Base-by-base conservation (phyloP, 2,329 filamentous ascomycete species). In the Aspergillus sp. region DNA sequence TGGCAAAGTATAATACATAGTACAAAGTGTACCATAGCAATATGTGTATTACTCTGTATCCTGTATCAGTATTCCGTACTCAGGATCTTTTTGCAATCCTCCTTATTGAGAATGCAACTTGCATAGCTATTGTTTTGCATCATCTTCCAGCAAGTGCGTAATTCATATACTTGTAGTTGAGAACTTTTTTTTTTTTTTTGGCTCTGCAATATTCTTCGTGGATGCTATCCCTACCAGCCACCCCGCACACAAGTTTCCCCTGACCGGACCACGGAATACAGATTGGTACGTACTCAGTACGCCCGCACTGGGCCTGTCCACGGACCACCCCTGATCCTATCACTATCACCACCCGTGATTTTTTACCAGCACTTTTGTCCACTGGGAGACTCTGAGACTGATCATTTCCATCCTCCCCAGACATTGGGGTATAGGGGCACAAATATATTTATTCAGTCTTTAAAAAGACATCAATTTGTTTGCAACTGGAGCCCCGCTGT, bases 271-370 rank as follows among this genome's bases (percentile, higher is more conserved):
- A 39, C 33, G 13, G 33, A 41, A 7, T 41, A 19, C 35, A 15
- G 22, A 27, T 25, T 27, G 20, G 41, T 43, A 43, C 41, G 41
- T 39, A 19, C 17, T 19, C 17, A 19, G 17, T 19, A 39, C 37
- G 9, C 3, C 17, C 19, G 19, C 17, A 19, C 22, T 38, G 20
- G 22, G 22, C 23, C 41, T 43, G 41, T 43, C 22, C 41, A 43
- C 41, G 41, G 41, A 27, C 41, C 41, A 43, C 23, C 41, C 41
- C 41, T 43, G 41, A 43, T 43, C 41, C 37, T 22, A 43, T 43
- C 22, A 20, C 30, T n/a, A 30, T 15, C 17, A 27, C 22, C 12
- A 25, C 12, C 13, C 30, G 25, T 43, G n/a, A 25, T 43, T 30
- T 25, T 22, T 19, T 2, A 12, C 2, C 9, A 5, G 17, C 10